Conservation (phyloP, 495 filamentous ascomycete species). For the Neurospora sp. region DNA sequence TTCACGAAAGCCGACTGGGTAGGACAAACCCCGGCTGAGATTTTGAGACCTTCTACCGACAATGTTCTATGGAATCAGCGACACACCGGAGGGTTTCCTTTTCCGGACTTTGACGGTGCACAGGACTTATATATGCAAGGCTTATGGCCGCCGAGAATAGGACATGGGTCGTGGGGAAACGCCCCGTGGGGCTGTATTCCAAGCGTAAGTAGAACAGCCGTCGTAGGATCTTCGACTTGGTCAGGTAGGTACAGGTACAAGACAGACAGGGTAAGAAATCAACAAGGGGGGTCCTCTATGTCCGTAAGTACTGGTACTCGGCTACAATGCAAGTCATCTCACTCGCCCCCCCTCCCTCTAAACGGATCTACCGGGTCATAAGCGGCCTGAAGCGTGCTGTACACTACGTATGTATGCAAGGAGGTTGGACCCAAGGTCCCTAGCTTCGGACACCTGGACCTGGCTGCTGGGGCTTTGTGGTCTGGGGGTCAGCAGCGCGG, state of each 20-base stretch:
- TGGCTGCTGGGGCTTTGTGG: background rate
- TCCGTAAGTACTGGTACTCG: background rate
- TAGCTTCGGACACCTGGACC: background rate
- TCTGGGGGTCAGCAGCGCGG: background rate
- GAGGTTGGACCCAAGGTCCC: background rate
- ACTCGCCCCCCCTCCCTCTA: background rate
- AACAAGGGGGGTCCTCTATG: background rate
- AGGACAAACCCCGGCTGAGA: background rate
- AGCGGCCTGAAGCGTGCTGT: background rate
- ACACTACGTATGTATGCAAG: background rate
- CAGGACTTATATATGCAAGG: background rate
- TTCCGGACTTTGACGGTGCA: background rate
- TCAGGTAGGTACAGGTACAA: background rate
- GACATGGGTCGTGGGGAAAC: background rate
- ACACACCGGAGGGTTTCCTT: background rate
- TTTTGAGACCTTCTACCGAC: background rate
- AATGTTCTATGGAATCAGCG: background rate
- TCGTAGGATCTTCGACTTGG: background rate
- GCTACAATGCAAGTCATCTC: background rate
- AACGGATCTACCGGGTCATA: background rate
- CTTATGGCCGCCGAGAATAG: background rate
- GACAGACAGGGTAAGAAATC: background rate
- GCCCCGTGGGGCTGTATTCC: background rate
- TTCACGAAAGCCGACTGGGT: background rate
- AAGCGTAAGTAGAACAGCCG: background rate